Evolutionary conservation across 305 asterid genomes (phyloP).

Genomic region (Fraxinus dipetala): DNA sequence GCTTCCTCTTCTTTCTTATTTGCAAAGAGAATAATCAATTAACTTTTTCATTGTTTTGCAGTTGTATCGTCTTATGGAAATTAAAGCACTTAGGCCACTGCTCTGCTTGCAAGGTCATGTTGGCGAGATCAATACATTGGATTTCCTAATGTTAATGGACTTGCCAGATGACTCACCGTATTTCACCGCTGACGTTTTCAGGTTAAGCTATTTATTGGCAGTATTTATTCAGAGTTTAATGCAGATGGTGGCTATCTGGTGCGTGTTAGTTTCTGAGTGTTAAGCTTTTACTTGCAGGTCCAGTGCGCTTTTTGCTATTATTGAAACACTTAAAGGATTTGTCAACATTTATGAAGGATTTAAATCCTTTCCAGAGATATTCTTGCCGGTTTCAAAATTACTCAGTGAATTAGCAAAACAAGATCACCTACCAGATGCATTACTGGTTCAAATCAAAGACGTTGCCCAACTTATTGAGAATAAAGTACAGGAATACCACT

Average conservation of each 20-base stretch:
- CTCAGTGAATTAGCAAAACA: slow-evolving; percentile 48
- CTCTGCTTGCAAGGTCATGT: slow-evolving; percentile 52
- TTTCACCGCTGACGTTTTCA: slow-evolving; percentile 63
- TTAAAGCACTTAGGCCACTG: slow-evolving; percentile 55
- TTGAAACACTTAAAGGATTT: slow-evolving; percentile 67
- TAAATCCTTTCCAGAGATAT: slow-evolving; percentile 82
- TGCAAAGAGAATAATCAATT: slow-evolving; percentile 4
- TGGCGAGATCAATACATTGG: slow-evolving; percentile 44
- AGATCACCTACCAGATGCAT: slow-evolving; percentile 48
- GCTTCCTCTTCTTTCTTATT: background rate
- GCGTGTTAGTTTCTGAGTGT: background rate
- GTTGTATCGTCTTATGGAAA: slow-evolving; percentile 72
- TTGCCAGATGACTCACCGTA: slow-evolving; percentile 73
- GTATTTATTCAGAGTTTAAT: background rate
- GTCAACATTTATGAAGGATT: slow-evolving; percentile 44
- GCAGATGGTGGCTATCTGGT: background rate
- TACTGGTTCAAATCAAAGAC: slow-evolving; percentile 50
- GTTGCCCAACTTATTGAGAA: slow-evolving; percentile 42
- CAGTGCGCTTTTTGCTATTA: slow-evolving; percentile 52
- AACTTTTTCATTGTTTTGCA: slow-evolving; percentile 31
- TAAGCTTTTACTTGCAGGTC: slow-evolving; percentile 46
- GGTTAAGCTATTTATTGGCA: slow-evolving; percentile 34
- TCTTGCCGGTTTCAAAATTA: slow-evolving; percentile 56
- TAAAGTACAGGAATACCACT: slow-evolving; percentile 52
- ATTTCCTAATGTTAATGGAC: slow-evolving; percentile 61